A percentile compares a stretch with the other conserved stretches of the same genome.
These are phyloP conservation scores for Scheffersomyces ergatensis DNA, from an alignment of 805 yeast genomes.

Conservation along the genomic window DNA sequence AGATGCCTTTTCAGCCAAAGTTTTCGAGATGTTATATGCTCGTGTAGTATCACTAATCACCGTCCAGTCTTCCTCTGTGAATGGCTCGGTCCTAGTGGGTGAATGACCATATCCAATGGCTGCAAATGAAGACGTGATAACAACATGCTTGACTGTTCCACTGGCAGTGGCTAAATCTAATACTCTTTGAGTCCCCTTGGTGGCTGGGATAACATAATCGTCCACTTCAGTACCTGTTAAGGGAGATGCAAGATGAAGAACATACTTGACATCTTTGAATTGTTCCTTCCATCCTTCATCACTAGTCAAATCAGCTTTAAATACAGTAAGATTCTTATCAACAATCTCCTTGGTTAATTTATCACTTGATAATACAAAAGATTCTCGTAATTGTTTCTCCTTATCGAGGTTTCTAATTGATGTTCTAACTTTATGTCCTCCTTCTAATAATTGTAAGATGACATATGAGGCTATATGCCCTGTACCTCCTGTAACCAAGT, in stretches of 20 bases:
- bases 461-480: constrained; percentile 1
- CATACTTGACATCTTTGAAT: constrained; percentile 4
- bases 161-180: not conserved
- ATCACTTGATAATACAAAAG: not conserved
- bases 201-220: constrained; percentile 7
- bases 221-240: not conserved
- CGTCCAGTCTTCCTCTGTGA: too few species aligned
- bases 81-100: too few species aligned
- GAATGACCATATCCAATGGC: constrained; percentile 2
- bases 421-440: constrained; percentile 5
- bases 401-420: constrained; percentile 2
- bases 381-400: not conserved
- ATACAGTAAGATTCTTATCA: constrained; percentile 1
- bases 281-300: constrained; percentile 3
- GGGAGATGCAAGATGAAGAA: constrained; percentile 9
- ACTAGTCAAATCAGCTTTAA: constrained; percentile 1
- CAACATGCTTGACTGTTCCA: constrained; percentile 4
- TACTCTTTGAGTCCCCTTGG: constrained; percentile 5
- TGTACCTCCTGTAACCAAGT: constrained; percentile 3
- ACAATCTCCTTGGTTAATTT: not conserved
- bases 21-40: too few species aligned
- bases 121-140: constrained; percentile 7
- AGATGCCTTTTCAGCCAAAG: too few species aligned
- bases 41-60: too few species aligned
- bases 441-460: constrained; percentile 1